A percentile compares a stretch with the other conserved stretches of the same genome.
These are phyloP conservation scores for Debaryomyces singareniensis DNA, from an alignment of 1,139 yeast genomes.

Conservation along the genomic window DNA sequence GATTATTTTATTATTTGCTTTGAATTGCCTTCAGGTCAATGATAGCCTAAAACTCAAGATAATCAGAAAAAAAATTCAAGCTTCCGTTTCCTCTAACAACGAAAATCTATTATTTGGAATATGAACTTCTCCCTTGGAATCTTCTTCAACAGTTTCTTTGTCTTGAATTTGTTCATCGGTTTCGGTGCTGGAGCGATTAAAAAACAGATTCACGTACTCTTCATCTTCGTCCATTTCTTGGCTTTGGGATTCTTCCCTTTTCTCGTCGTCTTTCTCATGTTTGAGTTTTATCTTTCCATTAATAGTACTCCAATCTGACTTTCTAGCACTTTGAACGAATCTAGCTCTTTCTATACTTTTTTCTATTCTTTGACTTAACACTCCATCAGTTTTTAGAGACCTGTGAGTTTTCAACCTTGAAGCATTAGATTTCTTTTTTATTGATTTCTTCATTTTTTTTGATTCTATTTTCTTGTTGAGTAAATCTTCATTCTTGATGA, in stretches of 20 bases:
- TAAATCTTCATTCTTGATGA: constrained; percentile 61
- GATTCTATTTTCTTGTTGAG: constrained; percentile 49
- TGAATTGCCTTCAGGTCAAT: no score
- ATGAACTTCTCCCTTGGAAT: no score
- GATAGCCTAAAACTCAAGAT: no score
- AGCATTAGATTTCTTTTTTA: constrained; percentile 27
- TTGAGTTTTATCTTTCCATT: constrained; percentile 36
- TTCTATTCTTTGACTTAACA: constrained; percentile 54
- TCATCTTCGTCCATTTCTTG: constrained; percentile 28
- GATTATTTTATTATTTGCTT: no score
- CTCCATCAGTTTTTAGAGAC: constrained; percentile 49
- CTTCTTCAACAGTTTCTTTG: constrained; percentile 13
- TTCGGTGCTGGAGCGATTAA: constrained; percentile 6
- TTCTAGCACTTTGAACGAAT: constrained; percentile 55
- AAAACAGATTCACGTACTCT: constrained; percentile 29
- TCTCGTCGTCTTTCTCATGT: constrained; percentile 15
- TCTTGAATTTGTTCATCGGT: constrained; percentile 15
- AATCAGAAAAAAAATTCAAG: no score
- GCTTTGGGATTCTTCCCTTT: constrained; percentile 5
- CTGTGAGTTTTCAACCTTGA: constrained; percentile 39
- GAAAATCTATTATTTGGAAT: constrained; percentile 42
- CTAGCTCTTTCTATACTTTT: constrained; percentile 60
- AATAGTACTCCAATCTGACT: constrained; percentile 68
- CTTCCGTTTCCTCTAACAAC: constrained; percentile 46
- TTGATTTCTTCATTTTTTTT: constrained; percentile 28